phyloP scores from a whole-genome alignment of 345 rosid species.

The Hypericum androsaemum region DNA sequence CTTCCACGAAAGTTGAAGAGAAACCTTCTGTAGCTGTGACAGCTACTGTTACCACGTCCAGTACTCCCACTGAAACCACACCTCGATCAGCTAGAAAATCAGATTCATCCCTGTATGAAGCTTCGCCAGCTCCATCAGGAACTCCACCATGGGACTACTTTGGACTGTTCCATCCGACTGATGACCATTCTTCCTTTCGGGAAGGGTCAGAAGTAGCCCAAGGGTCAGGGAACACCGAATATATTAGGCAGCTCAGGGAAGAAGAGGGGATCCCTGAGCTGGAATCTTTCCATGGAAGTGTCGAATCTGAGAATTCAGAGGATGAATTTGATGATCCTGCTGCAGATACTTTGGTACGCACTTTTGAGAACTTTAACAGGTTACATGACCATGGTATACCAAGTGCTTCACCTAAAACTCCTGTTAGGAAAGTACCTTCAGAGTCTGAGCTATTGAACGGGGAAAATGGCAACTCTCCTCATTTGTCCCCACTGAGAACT shows the following conservation, averaged over 20 bases:
- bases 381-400: constrained; percentile 31
- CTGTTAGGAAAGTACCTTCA: constrained; percentile 30
- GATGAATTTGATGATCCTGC: constrained; percentile 69
- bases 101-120: constrained; percentile 40
- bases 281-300: constrained; percentile 52
- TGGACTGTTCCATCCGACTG: constrained; percentile 55
- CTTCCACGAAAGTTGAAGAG: constrained; percentile 63
- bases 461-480: constrained; percentile 55
- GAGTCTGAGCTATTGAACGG: constrained; percentile 42
- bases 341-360: constrained; percentile 54
- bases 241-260: constrained; percentile 37
- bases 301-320: constrained; percentile 54
- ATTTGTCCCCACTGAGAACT: constrained; percentile 55
- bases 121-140: constrained; percentile 40
- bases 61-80: constrained; percentile 31
- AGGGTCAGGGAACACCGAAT: constrained; percentile 34
- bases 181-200: constrained; percentile 46
- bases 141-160: constrained; percentile 85
- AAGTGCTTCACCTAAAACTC: constrained; percentile 30
- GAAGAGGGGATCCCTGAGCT: constrained; percentile 56
- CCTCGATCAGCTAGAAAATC: constrained; percentile 34
- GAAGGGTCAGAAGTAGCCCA: constrained; percentile 31
- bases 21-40: constrained; percentile 45
- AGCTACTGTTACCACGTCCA: constrained; percentile 44
- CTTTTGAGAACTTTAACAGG: constrained; percentile 61